Evolutionary conservation across 2,329 filamentous ascomycete species (phyloP).

Genomic region (Neofusicoccum ribis): DNA sequence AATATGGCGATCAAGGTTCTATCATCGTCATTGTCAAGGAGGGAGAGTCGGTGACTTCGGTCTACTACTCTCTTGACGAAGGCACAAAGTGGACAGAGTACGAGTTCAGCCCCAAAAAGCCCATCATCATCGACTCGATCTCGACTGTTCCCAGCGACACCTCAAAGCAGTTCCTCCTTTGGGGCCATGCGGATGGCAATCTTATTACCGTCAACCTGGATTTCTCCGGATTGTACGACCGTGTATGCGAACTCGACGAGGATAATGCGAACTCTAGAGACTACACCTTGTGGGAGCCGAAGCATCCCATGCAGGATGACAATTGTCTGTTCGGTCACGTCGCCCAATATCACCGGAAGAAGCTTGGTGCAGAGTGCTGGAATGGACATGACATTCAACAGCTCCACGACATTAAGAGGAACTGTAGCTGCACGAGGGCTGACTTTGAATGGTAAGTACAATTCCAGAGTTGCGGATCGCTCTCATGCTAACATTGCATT

Average conservation of each 20-base stretch:
- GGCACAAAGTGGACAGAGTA: constrained; percentile 77
- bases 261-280: constrained; percentile 61
- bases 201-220: constrained; percentile 81
- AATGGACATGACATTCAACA: constrained; percentile 73
- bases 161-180: constrained; percentile 88
- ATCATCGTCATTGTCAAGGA: constrained; percentile 82
- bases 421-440: constrained; percentile 79
- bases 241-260: constrained; percentile 70
- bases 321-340: constrained; percentile 94
- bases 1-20: constrained; percentile 92
- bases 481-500: constrained; percentile 22
- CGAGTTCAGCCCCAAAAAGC: constrained; percentile 65
- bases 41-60: constrained; percentile 20
- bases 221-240: constrained; percentile 77
- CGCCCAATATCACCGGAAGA: constrained; percentile 88
- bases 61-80: constrained; percentile 79
- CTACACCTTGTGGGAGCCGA: constrained; percentile 85
- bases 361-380: constrained; percentile 73
- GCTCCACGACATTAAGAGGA: constrained; percentile 67
- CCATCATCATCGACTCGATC: constrained; percentile 75
- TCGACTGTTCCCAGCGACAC: constrained; percentile 87
- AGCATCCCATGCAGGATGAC: constrained; percentile 74
- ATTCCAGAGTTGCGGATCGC: not conserved
- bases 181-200: constrained; percentile 63
- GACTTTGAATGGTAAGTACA: constrained; percentile 86